A percentile compares a stretch with the other conserved stretches of the same genome.
phyloP scores from a whole-genome alignment of 768 basidiomycete genomes.

The Macrolepiota albuminosa region DNA sequence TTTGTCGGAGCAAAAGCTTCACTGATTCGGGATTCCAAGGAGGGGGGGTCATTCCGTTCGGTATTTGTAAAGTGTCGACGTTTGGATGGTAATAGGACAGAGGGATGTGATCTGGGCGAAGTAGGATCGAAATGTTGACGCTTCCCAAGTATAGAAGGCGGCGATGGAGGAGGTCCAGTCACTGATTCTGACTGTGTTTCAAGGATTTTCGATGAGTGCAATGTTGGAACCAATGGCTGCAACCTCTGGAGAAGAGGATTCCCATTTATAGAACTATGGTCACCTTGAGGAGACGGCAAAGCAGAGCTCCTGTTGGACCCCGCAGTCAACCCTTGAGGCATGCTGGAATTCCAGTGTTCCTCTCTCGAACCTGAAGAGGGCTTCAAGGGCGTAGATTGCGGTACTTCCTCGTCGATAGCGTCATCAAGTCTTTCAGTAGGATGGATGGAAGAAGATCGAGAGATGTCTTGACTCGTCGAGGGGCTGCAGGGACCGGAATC shows the following conservation, averaged over 20 bases:
- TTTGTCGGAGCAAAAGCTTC: not conserved
- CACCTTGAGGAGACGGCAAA: not conserved
- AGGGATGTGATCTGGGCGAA: not conserved
- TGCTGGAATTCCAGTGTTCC: not conserved
- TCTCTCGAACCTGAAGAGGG: not conserved
- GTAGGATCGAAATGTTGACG: not conserved
- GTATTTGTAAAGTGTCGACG: not conserved
- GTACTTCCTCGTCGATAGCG: not conserved
- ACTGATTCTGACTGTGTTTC: not conserved
- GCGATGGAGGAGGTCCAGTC: not conserved
- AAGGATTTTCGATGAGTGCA: not conserved
- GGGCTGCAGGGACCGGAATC: not conserved
- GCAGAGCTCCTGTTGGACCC: not conserved
- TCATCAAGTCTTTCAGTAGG: not conserved
- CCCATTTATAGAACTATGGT: not conserved
- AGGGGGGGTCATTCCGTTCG: not conserved
- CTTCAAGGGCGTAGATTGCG: not conserved
- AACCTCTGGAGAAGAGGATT: constrained; percentile 5
- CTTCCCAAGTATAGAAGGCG: constrained; percentile 7
- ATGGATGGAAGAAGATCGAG: not conserved
- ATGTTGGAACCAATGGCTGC: not conserved
- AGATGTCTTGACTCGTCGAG: not conserved
- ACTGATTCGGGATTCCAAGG: constrained; percentile 4
- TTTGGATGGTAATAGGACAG: not conserved
- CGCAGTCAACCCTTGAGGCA: not conserved